These are phyloP conservation scores for Neurospora africana DNA, from an alignment of 495 filamentous ascomycete species.

Conservation along the genomic window DNA sequence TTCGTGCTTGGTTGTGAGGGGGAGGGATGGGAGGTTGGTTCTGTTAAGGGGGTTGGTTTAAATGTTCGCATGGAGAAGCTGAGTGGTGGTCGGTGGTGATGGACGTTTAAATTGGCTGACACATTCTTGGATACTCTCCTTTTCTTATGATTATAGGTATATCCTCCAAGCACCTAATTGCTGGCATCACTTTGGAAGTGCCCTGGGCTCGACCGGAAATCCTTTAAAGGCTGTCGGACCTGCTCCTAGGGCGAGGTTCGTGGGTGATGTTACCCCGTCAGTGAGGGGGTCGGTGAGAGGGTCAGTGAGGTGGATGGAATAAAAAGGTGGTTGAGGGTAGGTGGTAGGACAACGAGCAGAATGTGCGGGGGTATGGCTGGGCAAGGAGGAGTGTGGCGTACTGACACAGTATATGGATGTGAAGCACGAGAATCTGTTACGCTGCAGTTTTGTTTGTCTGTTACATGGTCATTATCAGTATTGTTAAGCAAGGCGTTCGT, in stretches of 20 bases:
- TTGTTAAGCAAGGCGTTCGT: not conserved
- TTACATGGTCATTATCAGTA: not conserved
- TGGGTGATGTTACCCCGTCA: not conserved
- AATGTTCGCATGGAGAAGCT: not conserved
- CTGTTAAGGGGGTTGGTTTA: not conserved
- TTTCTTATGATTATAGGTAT: constrained; percentile 22
- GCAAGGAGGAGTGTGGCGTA: not conserved
- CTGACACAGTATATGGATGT: not conserved
- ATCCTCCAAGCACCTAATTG: constrained; percentile 41
- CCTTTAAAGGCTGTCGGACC: not conserved
- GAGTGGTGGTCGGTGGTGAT: not conserved
- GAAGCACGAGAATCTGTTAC: not conserved
- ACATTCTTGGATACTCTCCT: not conserved
- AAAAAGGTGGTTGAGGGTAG: not conserved
- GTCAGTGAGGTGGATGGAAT: not conserved
- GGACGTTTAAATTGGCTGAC: not conserved
- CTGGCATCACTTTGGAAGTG: constrained; percentile 34
- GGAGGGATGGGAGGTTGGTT: not conserved
- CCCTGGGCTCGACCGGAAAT: not conserved
- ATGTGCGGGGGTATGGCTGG: not conserved
- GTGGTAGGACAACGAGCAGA: not conserved
- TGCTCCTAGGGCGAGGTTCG: not conserved
- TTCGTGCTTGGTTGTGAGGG: not conserved
- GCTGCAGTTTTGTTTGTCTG: not conserved
- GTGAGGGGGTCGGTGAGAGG: not conserved